Evolutionary conservation across 2,329 filamentous ascomycete species (phyloP).

Genomic region (Albifimbria verrucaria): DNA sequence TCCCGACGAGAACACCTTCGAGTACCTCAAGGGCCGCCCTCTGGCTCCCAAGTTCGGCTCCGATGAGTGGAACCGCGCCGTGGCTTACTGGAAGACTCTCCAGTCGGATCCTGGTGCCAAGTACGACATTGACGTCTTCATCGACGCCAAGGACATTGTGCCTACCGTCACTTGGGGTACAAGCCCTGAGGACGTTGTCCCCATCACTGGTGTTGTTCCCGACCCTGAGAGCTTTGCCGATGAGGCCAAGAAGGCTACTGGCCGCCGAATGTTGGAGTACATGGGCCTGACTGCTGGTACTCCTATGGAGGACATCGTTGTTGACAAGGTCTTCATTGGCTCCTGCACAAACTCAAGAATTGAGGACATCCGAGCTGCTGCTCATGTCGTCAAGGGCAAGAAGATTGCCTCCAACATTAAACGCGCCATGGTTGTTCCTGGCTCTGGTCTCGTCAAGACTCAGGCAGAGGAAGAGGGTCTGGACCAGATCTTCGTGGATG

Average conservation of each 20-base stretch:
- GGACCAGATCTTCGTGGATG: slow-evolving; percentile 86
- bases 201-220: slow-evolving; percentile 88
- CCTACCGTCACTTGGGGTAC: slow-evolving; percentile 97
- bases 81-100: slow-evolving; percentile 82
- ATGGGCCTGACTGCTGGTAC: slow-evolving; percentile 90
- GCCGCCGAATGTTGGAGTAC: slow-evolving; percentile 83
- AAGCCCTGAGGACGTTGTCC: slow-evolving; percentile 91
- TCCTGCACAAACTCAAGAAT: slow-evolving; percentile 98
- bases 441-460: slow-evolving; percentile 89
- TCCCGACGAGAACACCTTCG: slow-evolving; percentile 89
- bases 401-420: slow-evolving; percentile 87
- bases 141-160: slow-evolving; percentile 88
- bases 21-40: slow-evolving; percentile 89
- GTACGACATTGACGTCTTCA: slow-evolving; percentile 85
- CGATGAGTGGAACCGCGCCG: slow-evolving; percentile 84
- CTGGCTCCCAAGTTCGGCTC: slow-evolving; percentile 82
- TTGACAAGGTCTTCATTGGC: slow-evolving; percentile 98
- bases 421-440: slow-evolving; percentile 93
- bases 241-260: slow-evolving; percentile 75
- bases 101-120: slow-evolving; percentile 84
- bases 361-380: slow-evolving; percentile 87
- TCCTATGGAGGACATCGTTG: slow-evolving; percentile 81
- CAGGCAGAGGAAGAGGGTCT: slow-evolving; percentile 90
- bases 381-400: slow-evolving; percentile 80
- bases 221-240: slow-evolving; percentile 83